Evolutionary conservation across 352 stramenopile species (phyloP), one percentile per base, ranked within the genome.

Genomic region (Phytophthora tentaculata): DNA sequence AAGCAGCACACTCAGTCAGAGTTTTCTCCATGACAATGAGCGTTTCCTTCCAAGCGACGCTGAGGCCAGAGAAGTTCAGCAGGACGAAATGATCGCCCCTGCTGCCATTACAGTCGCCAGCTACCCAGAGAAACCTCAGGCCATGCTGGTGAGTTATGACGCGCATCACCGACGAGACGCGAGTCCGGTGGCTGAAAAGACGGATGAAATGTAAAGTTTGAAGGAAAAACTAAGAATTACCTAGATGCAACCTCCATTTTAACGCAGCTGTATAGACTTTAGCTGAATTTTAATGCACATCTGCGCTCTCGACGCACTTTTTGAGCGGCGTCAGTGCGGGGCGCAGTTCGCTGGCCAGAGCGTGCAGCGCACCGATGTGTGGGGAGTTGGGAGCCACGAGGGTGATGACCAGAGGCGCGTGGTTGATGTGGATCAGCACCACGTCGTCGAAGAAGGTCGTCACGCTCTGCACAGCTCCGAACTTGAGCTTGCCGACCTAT

Each of bases 401-500:
- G 43, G 86, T 95, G 61, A 92, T 80, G 55, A 95, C 86, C 37
- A 95, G 76, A 43, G 86, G 86, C 54, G 80, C 67, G 57, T 90
- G 71, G 72, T 95, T 92, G 48, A 92, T 79, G 76, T 95, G 86
- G 32, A 95, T 73, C 35, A 95, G 71, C 64, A 90, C 86, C 51
- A 90, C 77, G 50, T 81, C 73, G 48, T 80, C 80, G 55, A 89
- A 95, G 73, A 92, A 95, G 12, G 78, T 81, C 52, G 84, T 95
- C 49, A 93, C 72, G 52, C 74, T 90, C 56, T 88, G 69, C 55
- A 95, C 84, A 7, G 67, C 69, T 26, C 84, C 86, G 57, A 95
- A 93, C 59, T 89, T 84, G 67, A 95, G 81, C 69, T 95, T 95
- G 20, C 86, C 86, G 13, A 92, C 73, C 83, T 92, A 57, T 29